A percentile compares a stretch with the other conserved stretches of the same genome.
These are phyloP conservation scores for Artemisia tridentata DNA, from an alignment of 129 eudicot species.

Conservation along the genomic window DNA sequence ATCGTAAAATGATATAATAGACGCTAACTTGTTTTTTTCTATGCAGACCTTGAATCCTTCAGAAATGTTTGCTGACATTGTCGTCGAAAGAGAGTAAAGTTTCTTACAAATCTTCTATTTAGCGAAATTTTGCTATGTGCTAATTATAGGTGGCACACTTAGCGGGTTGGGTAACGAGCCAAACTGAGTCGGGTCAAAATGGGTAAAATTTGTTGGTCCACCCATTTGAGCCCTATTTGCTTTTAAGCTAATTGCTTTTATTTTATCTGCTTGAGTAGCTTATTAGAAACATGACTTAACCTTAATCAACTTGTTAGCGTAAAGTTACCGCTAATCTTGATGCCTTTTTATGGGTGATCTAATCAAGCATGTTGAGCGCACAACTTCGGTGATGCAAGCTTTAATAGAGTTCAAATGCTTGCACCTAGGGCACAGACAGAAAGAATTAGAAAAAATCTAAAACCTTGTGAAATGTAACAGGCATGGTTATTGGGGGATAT, in stretches of 20 bases:
- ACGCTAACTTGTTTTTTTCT: background rate
- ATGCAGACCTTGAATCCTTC: constrained; percentile 60
- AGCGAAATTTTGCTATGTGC: too few relatives aligned
- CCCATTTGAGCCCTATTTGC: too few relatives aligned
- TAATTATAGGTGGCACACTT: too few relatives aligned
- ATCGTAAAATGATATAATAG: too few relatives aligned
- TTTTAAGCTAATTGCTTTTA: too few relatives aligned
- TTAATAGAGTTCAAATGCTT: constrained; percentile 45
- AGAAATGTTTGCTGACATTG: constrained; percentile 60
- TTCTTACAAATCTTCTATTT: too few relatives aligned
- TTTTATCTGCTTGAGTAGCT: too few relatives aligned
- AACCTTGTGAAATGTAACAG: background rate
- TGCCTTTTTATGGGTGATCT: background rate
- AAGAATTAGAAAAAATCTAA: constrained; percentile 38
- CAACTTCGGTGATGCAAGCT: constrained; percentile 54
- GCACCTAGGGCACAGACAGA: constrained; percentile 48
- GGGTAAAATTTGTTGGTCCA: too few relatives aligned
- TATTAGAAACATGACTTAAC: too few relatives aligned
- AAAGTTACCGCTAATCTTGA: background rate
- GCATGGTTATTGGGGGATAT: constrained; percentile 71
- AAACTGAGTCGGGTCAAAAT: too few relatives aligned
- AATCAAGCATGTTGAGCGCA: constrained; percentile 55
- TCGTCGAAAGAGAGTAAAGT: constrained; percentile 30
- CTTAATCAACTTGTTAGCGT: constrained; percentile 21
- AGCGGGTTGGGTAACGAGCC: too few relatives aligned